Evolutionary conservation across 108 stramenopile genomes (phyloP).

Genomic region (Stephanodiscus triporus): DNA sequence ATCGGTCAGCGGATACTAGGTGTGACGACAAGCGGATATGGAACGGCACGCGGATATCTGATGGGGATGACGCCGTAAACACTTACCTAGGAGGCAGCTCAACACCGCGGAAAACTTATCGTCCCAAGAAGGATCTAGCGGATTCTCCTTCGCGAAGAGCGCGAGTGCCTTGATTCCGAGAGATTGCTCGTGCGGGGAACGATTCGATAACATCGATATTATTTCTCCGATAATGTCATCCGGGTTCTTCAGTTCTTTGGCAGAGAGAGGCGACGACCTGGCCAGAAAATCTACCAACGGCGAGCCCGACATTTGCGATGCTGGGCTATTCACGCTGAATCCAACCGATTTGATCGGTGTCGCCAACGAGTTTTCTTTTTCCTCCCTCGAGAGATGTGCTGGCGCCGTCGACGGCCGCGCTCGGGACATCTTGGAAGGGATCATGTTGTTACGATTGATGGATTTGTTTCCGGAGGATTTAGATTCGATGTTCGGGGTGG

Average conservation of each 20-base stretch:
- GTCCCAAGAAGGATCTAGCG: slow-evolving; percentile 39
- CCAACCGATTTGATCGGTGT: slow-evolving; percentile 10
- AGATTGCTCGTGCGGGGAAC: slow-evolving; percentile 37
- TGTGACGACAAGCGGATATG: too few species aligned
- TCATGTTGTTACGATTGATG: background rate
- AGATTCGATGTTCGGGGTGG: slow-evolving; percentile 6
- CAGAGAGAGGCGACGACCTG: slow-evolving; percentile 39
- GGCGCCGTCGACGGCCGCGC: slow-evolving; percentile 7
- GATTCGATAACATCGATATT: slow-evolving; percentile 34
- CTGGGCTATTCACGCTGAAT: background rate
- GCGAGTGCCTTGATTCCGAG: slow-evolving; percentile 43
- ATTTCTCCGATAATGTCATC: slow-evolving; percentile 40
- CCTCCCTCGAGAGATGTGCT: background rate
- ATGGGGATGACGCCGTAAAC: background rate
- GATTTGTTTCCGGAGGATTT: background rate
- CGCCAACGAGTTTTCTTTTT: slow-evolving; percentile 28
- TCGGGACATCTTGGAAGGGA: background rate
- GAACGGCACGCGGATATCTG: background rate
- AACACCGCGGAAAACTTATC: slow-evolving; percentile 34
- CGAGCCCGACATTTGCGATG: slow-evolving; percentile 32
- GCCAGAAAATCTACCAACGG: slow-evolving; percentile 39
- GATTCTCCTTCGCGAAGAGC: slow-evolving; percentile 41
- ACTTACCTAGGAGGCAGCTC: slow-evolving; percentile 38
- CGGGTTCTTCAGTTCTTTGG: slow-evolving; percentile 29
- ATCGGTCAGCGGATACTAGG: too few species aligned